Base-by-base conservation (phyloP, 139 green algal species). In the Coelastrella sp. region DNA sequence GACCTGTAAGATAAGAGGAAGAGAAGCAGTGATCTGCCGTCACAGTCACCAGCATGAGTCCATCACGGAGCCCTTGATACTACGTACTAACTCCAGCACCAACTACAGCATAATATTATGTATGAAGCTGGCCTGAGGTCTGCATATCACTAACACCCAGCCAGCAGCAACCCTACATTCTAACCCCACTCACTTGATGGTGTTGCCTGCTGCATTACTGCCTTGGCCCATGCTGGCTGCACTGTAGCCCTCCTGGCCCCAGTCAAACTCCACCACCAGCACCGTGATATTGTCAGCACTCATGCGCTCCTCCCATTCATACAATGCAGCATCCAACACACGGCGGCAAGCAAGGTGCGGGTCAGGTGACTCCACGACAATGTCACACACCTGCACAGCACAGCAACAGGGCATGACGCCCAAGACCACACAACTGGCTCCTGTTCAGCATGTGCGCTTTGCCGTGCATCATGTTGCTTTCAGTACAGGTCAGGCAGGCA, bases 271-370 rank as follows among this genome's bases (percentile, higher is more conserved):
- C n/a, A 90, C 89, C 49, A 95, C 91, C 27, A 95, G 85, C 35
- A 95, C 87, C 10, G 85, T 91, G 61, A 95, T 93, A 88, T 95
- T 95, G 92, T 95, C 93, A 11, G 93, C 93, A 20, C 87, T 89
- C 57, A 94, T 87, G 14, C 91, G 90, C 87, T 94, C 93, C 90
- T 95, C 93, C 93, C 93, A 95, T 81, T 95, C 91, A 66, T 89
- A 72, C 59, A 95, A 84, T n/a, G 93, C 92, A 56, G 89, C 89
- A 27, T 95, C 91, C 60, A 95, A 82, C 57, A 95, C 87, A 19
- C 91, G 84, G 56, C 89, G 56, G 73, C 85, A 90, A 0, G 87
- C 87, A 60, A 91, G 87, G 87, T 91, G 87, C 12, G 87, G 87
- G 87, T 91, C 87, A 15, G 87, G 78, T 11, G 74, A 86, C 78